Evolutionary conservation across 441 rosid species (phyloP).

Genomic region (Adansonia grandidieri): DNA sequence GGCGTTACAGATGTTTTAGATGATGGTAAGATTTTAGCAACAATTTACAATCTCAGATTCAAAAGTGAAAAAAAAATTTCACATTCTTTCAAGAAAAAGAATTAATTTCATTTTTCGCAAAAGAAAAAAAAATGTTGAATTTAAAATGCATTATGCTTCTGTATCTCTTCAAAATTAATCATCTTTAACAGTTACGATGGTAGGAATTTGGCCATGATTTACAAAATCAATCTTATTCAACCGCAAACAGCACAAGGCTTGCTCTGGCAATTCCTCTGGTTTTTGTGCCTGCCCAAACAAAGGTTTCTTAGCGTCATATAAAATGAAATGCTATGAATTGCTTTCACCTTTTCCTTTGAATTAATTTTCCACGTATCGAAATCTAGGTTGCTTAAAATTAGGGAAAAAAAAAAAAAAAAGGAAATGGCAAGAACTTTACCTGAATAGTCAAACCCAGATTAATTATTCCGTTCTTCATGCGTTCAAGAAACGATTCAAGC

Average conservation of each 20-base stretch:
- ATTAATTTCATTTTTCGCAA: no score
- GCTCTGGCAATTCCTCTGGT: conserved; percentile 87
- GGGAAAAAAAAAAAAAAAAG: not conserved
- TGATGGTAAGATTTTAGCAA: no score
- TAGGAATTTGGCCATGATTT: conserved; percentile 80
- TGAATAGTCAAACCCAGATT: conserved; percentile 90
- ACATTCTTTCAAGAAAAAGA: no score
- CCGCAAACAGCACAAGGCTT: conserved; percentile 75
- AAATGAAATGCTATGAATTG: conserved; percentile 39
- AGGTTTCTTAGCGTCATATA: not conserved
- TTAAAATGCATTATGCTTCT: not conserved
- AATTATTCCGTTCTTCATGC: conserved; percentile 72
- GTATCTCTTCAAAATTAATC: conserved; percentile 26
- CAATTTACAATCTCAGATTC: no score
- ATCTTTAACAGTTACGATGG: conserved; percentile 52
- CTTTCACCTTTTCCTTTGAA: not conserved
- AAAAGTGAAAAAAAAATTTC: no score
- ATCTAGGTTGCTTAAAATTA: not conserved
- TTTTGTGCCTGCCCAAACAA: conserved; percentile 65
- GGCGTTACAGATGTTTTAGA: no score
- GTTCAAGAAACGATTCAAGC: conserved; percentile 82
- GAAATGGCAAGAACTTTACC: conserved; percentile 43
- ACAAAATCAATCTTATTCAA: conserved; percentile 79
- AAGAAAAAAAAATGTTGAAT: not conserved
- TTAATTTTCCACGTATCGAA: not conserved